Evolutionary conservation across 352 stramenopile species (phyloP).

Genomic region (Pythium scleroteichum): DNA sequence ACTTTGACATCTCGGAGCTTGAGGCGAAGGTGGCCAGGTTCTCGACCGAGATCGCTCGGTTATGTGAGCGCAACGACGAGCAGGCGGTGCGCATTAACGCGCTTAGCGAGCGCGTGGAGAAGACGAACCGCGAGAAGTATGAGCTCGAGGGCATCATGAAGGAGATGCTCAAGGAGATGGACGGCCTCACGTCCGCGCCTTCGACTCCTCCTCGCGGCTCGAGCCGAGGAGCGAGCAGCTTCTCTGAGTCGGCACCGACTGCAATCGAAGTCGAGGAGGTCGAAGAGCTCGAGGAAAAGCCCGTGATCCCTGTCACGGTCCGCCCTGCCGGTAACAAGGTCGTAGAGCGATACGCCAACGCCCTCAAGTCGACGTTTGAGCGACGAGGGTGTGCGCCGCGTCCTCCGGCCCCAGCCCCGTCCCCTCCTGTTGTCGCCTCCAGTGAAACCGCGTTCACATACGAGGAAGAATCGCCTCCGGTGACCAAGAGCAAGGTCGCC

Average conservation of each 20-base stretch:
- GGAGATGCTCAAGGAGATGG: slow-evolving; percentile 64
- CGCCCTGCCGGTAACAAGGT: slow-evolving; percentile 37
- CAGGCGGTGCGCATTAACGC: slow-evolving; percentile 52
- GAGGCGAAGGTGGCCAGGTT: slow-evolving; percentile 53
- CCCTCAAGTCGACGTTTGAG: slow-evolving; percentile 31
- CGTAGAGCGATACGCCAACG: slow-evolving; percentile 50
- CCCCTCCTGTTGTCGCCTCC: background rate
- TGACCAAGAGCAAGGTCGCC: slow-evolving; percentile 57
- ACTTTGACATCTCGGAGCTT: slow-evolving; percentile 33
- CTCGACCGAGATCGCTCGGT: slow-evolving; percentile 42
- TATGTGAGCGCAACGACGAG: slow-evolving; percentile 61
- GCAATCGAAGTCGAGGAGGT: slow-evolving; percentile 11
- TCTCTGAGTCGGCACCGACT: background rate
- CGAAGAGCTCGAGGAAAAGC: slow-evolving; percentile 15
- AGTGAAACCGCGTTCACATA: background rate
- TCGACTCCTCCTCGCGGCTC: background rate
- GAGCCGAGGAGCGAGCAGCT: slow-evolving; percentile 3
- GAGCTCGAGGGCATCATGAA: slow-evolving; percentile 59
- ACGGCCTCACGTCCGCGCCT: slow-evolving; percentile 12
- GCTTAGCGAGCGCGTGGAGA: slow-evolving; percentile 44
- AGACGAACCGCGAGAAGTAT: slow-evolving; percentile 48
- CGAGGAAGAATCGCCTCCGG: background rate
- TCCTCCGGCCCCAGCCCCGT: slow-evolving; percentile 15
- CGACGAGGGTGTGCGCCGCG: slow-evolving; percentile 16
- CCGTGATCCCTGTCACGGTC: slow-evolving; percentile 12